These are phyloP conservation scores for Carex scoparia DNA, from an alignment of 176 grass and related monocot species.

Conservation along the genomic window DNA sequence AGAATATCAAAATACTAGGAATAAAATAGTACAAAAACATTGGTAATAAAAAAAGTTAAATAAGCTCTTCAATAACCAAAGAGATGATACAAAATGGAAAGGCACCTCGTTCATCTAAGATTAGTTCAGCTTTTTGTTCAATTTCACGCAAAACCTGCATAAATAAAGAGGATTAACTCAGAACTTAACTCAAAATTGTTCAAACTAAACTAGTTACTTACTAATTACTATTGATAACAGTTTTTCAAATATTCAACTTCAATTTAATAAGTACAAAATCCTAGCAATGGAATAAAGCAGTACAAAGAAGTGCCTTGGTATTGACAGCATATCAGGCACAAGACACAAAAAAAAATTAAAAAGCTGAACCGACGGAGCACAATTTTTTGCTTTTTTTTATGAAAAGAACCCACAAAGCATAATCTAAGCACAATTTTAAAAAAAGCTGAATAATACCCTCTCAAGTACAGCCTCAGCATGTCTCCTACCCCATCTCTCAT, in stretches of 20 bases:
- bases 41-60: not conserved
- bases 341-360: not conserved
- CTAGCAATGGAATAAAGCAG: not conserved
- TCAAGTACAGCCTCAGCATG: constrained; percentile 91
- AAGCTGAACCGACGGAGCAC: not conserved
- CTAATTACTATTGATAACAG: constrained; percentile 5
- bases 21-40: not conserved
- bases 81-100: constrained; percentile 1
- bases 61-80: not conserved
- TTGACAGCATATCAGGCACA: not conserved
- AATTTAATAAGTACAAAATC: not conserved
- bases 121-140: constrained; percentile 91
- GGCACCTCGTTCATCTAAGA: constrained; percentile 89
- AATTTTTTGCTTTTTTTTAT: not conserved
- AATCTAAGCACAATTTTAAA: not conserved
- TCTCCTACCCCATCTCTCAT: constrained; percentile 80
- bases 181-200: not conserved
- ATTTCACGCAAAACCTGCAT: constrained; percentile 91
- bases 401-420: not conserved
- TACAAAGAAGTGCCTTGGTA: not conserved
- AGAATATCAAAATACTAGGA: not conserved
- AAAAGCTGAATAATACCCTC: constrained; percentile 42
- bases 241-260: not conserved
- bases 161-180: not conserved
- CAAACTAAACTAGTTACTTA: not conserved